These are phyloP conservation scores for Talaromyces islandicus DNA, from an alignment of 2,329 filamentous ascomycete genomes.

Conservation along the genomic window DNA sequence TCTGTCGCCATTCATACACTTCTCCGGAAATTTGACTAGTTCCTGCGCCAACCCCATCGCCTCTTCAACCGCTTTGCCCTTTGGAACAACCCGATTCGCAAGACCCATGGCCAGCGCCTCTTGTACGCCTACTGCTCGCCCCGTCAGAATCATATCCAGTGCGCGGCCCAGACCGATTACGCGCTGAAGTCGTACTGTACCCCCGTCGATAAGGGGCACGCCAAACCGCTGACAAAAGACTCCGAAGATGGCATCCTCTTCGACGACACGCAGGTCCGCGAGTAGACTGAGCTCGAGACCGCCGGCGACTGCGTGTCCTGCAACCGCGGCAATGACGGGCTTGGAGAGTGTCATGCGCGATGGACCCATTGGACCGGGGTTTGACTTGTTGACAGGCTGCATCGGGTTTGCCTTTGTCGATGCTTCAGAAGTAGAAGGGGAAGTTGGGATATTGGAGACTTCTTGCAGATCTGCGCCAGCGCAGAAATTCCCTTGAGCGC, in stretches of 20 bases:
- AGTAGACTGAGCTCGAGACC: conserved; percentile 50
- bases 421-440: no score
- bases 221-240: conserved; percentile 52
- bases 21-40: conserved; percentile 46
- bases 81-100: conserved; percentile 48
- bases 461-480: conserved; percentile 49
- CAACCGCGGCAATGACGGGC: conserved; percentile 47
- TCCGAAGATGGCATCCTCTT: conserved; percentile 50
- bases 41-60: conserved; percentile 43
- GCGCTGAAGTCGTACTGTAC: conserved; percentile 48
- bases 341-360: conserved; percentile 47
- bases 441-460: conserved; percentile 26
- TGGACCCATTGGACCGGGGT: conserved; percentile 48
- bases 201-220: conserved; percentile 48
- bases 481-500: conserved; percentile 46
- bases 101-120: conserved; percentile 50
- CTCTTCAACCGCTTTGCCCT: conserved; percentile 45
- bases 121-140: conserved; percentile 41
- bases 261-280: conserved; percentile 49
- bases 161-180: conserved; percentile 50
- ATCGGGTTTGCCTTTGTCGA: conserved; percentile 14
- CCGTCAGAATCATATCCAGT: conserved; percentile 54
- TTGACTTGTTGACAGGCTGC: conserved; percentile 30
- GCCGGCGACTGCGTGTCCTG: conserved; percentile 50
- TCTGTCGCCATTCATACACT: conserved; percentile 49